Evolutionary conservation across 768 basidiomycete species (phyloP), one percentile per base, ranked within the genome.

Genomic region (Leccinum imitatum): DNA sequence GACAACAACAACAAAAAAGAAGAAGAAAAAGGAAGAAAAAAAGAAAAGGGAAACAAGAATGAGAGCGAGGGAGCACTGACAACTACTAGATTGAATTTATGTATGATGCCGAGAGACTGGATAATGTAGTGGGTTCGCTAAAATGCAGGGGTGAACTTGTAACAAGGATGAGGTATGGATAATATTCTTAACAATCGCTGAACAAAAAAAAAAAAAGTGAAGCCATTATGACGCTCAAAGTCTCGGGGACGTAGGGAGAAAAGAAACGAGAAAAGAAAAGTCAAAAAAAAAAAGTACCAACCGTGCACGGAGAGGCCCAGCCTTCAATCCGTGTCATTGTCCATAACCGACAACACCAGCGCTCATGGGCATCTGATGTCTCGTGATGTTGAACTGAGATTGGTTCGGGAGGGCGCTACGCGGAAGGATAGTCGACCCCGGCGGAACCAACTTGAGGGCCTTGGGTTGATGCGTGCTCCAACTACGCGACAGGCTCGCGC

Each of bases 381-480:
- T 71, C 41, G 79, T 73, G 39, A 82, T 62, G 58, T 75, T 78
- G 63, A 84, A 84, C 10, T 69, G 69, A 37, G 77, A 75, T 61
- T 80, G 82, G 37, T 77, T 77, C 21, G 82, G 80, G 58, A 80
- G 75, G 27, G 85, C 84, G 65, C 84, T 87, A 51, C 81, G 83
- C 15, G 86, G 79, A 46, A 72, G 70, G 55, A 82, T 75, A 30
- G 62, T 23, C 25, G 66, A 54, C 25, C 66, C 63, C 19, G 71
- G 69, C 19, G 67, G 58, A 27, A 72, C 67, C 50, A 78, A 69
- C 65, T 81, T 81, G 54, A 76, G 72, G 44, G 72, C 67, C 53
- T 76, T 76, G 17, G 78, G 73, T 53, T 80, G 79, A 63, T 84
- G 83, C 6, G 81, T 79, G 67, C 82, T 87, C 59, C 81, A 79